Percentiles rank a stretch among this genome's conserved stretches.
phyloP scores from a whole-genome alignment of 192 early-diverging fungal species.

The Coemansia sp. region DNA sequence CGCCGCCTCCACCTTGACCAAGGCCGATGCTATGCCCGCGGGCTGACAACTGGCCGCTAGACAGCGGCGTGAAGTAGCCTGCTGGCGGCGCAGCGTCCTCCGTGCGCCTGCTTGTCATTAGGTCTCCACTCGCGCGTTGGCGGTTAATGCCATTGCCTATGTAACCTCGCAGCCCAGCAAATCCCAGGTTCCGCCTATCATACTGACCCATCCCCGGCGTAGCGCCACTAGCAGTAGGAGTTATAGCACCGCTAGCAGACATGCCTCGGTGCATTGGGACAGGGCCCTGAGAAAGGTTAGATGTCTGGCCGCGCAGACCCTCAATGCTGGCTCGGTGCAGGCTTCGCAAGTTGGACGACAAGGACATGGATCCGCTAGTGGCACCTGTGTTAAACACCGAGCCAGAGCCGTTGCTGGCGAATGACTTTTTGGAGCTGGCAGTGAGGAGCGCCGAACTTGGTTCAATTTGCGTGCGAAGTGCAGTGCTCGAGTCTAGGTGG shows the following conservation, averaged over 20 bases:
- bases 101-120: background rate
- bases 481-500: background rate
- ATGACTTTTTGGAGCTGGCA: slow-evolving; percentile 10
- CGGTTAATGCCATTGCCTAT: slow-evolving; percentile 33
- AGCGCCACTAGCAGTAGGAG: slow-evolving; percentile 19
- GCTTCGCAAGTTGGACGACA: slow-evolving; percentile 33
- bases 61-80: slow-evolving; percentile 29
- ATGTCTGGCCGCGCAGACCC: slow-evolving; percentile 21
- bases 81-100: slow-evolving; percentile 13
- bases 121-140: slow-evolving; percentile 7
- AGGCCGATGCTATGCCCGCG: slow-evolving; percentile 10
- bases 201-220: slow-evolving; percentile 5
- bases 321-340: slow-evolving; percentile 30
- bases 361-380: slow-evolving; percentile 13
- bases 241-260: slow-evolving; percentile 25
- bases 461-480: background rate
- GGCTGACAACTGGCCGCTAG: slow-evolving; percentile 4
- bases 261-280: slow-evolving; percentile 31
- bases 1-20: slow-evolving; percentile 8
- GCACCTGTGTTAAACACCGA: slow-evolving; percentile 24
- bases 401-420: slow-evolving; percentile 7
- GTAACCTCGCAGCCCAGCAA: slow-evolving; percentile 45
- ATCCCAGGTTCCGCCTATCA: slow-evolving; percentile 28
- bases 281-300: slow-evolving; percentile 11
- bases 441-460: background rate